A percentile compares a stretch with the other conserved stretches of the same genome.
These are phyloP conservation scores for Candida ovalis DNA, from an alignment of 805 yeast genomes.

Conservation along the genomic window DNA sequence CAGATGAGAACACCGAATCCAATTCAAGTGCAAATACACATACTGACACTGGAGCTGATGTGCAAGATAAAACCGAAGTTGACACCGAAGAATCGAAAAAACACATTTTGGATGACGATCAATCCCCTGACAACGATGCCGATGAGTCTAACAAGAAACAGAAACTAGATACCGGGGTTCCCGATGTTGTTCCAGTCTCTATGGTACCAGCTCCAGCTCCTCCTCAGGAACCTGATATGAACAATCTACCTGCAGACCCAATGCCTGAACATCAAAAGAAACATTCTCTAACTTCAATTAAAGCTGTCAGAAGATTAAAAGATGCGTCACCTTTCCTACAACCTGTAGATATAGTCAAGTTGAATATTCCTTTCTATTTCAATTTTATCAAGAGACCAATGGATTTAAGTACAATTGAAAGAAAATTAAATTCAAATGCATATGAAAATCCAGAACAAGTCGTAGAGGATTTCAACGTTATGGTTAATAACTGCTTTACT, in stretches of 20 bases:
- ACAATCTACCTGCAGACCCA: conserved; percentile 61
- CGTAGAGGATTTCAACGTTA: conserved; percentile 73
- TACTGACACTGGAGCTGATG: too few relatives aligned
- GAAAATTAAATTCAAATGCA: conserved; percentile 63
- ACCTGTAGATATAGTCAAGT: conserved; percentile 87
- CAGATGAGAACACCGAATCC: neutral
- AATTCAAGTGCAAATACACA: neutral
- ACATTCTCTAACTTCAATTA: conserved; percentile 72
- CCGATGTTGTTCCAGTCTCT: conserved; percentile 24
- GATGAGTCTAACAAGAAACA: neutral
- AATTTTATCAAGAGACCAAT: conserved; percentile 82
- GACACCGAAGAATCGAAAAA: too few relatives aligned
- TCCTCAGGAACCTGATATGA: conserved; percentile 67
- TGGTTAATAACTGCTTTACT: conserved; percentile 75
- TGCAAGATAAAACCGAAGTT: too few relatives aligned
- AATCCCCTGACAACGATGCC: neutral
- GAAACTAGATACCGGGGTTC: conserved; percentile 18
- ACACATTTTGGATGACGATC: neutral
- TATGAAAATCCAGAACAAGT: conserved; percentile 70
- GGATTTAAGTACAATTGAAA: conserved; percentile 91
- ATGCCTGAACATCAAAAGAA: conserved; percentile 81
- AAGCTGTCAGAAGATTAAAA: conserved; percentile 83
- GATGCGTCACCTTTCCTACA: conserved; percentile 87
- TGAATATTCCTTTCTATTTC: conserved; percentile 87
- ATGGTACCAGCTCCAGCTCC: conserved; percentile 72